Conservation (phyloP, 1,139 yeast genomes). For the Pichia sp. region DNA sequence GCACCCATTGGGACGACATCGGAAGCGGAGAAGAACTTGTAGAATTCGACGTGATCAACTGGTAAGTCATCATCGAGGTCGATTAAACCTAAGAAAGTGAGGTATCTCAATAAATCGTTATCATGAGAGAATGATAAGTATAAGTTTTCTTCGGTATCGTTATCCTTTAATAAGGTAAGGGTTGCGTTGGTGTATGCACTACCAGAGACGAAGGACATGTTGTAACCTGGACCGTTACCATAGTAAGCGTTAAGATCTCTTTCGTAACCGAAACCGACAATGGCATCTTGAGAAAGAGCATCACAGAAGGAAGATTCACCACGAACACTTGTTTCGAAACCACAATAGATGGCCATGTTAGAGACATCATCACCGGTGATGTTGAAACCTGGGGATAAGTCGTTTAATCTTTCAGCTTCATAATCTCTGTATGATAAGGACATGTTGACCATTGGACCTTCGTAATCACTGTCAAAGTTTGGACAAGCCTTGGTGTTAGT, state of each 20-base stretch:
- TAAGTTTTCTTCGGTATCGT: conserved; percentile 27
- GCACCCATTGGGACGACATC: conserved; percentile 52
- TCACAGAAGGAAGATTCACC: conserved; percentile 48
- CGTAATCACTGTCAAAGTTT: conserved; percentile 6
- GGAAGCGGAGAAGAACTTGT: conserved; percentile 23
- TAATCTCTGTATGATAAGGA: conserved; percentile 10
- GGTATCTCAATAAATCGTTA: conserved; percentile 43
- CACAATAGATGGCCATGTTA: conserved; percentile 44
- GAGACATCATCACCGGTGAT: conserved; percentile 38
- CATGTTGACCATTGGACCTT: conserved; percentile 5
- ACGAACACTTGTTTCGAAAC: conserved; percentile 47
- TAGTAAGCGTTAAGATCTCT: conserved; percentile 45
- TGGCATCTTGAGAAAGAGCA: conserved; percentile 49
- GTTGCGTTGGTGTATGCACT: conserved; percentile 48
- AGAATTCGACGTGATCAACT: conserved; percentile 34
- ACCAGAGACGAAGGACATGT: conserved; percentile 41
- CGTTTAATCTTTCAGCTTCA: conserved; percentile 29
- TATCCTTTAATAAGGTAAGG: conserved; percentile 37
- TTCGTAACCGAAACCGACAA: conserved; percentile 40
- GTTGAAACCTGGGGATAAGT: conserved; percentile 35
- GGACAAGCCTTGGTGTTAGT: conserved; percentile 14
- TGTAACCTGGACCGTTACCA: conserved; percentile 49
- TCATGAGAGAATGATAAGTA: conserved; percentile 49
- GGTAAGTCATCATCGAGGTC: conserved; percentile 31
- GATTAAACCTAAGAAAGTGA: conserved; percentile 44